Evolutionary conservation across 306 rosid genomes (phyloP), one percentile per base, ranked within the genome.

Genomic region (Rosa multiflora): DNA sequence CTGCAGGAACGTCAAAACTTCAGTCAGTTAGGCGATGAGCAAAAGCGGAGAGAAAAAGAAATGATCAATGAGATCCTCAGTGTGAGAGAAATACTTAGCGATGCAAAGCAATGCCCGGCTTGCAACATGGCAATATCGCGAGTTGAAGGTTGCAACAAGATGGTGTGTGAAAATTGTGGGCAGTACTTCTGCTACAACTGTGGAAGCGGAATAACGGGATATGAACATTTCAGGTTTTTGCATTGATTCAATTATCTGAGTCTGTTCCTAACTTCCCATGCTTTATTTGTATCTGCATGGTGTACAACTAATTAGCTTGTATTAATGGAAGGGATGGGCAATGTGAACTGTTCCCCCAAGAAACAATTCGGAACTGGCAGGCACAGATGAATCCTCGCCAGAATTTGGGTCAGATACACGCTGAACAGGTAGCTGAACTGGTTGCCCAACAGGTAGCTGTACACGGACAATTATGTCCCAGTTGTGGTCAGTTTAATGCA

Each of bases 71-170:
- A 94, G 74, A 81, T 94, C 86, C 91, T 90, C 69, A 92, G 94
- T 72, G 59, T 86, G 81, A 92, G 76, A 83, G 94, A 78, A 90
- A 85, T 92, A 75, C 92, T 82, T 61, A 91, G 92, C 1, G 90
- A 91, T 88, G 90, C 97, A 70, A 92, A 94, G 88, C 86, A 83
- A 49, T 94, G 97, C 81, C 98, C 98, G 14, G 87, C 87, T 56
- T 94, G 98, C 86, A 82, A 86, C 75, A 89, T 89, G 87, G 97
- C 97, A 39, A 94, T 94, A 83, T 91, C 94, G 44, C 87, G 86
- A 81, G 86, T 82, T 32, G 97, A 83, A 66, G 98, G 97, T 71
- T 94, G 98, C 84, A 94, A 94, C 88, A 94, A 94, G 88, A 94
- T 89, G 97, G 88, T 81, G 76, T 94, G 98, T 64, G 48, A 85